Evolutionary conservation across 208 protist species (phyloP).

Genomic region (Trypanosoma cruzi): DNA sequence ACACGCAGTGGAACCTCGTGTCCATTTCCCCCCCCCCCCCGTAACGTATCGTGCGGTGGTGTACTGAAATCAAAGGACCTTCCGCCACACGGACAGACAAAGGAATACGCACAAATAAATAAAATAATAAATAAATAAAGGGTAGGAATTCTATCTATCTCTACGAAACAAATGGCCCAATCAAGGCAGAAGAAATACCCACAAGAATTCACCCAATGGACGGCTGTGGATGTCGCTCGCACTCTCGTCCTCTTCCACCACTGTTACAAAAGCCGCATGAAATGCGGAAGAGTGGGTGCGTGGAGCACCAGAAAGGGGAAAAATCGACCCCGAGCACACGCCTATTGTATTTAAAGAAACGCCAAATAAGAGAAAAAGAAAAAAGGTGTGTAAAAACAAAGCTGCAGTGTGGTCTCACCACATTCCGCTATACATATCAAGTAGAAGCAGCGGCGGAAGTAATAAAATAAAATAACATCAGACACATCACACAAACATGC

Average conservation of each 20-base stretch:
- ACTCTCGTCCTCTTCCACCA: neutral
- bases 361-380: neutral
- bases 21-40: slow-evolving; percentile 47
- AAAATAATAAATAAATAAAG: neutral
- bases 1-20: slow-evolving; percentile 90
- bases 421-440: neutral
- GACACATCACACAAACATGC: no score
- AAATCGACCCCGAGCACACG: neutral
- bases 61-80: no score
- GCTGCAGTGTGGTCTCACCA: neutral
- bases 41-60: neutral
- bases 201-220: neutral
- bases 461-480: no score
- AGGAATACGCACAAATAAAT: no score
- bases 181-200: neutral
- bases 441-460: no score
- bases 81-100: neutral
- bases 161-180: neutral
- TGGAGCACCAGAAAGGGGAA: no score
- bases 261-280: neutral
- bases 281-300: no score
- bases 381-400: neutral
- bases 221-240: neutral
- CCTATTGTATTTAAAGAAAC: neutral
- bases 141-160: neutral